phyloP scores from a whole-genome alignment of 2,329 filamentous ascomycete genomes.

The Rhynchosporium secalis region DNA sequence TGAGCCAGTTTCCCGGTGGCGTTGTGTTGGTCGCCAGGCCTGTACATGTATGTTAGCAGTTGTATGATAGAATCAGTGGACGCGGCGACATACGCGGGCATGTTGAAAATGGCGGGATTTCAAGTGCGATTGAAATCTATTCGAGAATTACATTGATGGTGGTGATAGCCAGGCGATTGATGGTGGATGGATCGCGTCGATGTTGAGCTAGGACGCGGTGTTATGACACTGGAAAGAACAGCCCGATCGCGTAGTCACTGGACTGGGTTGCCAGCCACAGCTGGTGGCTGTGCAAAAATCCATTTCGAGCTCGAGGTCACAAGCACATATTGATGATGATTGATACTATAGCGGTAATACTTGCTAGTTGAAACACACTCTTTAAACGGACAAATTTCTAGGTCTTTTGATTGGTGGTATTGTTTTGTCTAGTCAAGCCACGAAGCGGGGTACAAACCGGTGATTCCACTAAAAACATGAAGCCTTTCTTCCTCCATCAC shows the following conservation, averaged over 20 bases:
- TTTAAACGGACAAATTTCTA: background rate
- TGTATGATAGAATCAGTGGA: background rate
- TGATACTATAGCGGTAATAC: background rate
- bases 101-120: slow-evolving; percentile 33
- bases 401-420: background rate
- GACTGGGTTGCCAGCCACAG: background rate
- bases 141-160: slow-evolving; percentile 24
- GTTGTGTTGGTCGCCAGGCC: slow-evolving; percentile 67
- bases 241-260: slow-evolving; percentile 7
- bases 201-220: slow-evolving; percentile 18
- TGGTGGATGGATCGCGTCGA: background rate
- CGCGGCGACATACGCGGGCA: slow-evolving; percentile 48
- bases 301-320: slow-evolving; percentile 4
- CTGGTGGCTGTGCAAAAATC: background rate
- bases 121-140: background rate
- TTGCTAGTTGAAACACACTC: background rate
- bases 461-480: background rate
- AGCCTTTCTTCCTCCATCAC: slow-evolving; percentile 3
- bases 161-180: slow-evolving; percentile 15
- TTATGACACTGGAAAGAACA: slow-evolving; percentile 2
- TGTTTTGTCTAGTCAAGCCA: slow-evolving; percentile 11
- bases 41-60: slow-evolving; percentile 41
- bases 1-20: slow-evolving; percentile 46
- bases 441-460: slow-evolving; percentile 8
- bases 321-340: background rate